Evolutionary conservation across 257 asterid species (phyloP).

Genomic region (Solanum pennellii): DNA sequence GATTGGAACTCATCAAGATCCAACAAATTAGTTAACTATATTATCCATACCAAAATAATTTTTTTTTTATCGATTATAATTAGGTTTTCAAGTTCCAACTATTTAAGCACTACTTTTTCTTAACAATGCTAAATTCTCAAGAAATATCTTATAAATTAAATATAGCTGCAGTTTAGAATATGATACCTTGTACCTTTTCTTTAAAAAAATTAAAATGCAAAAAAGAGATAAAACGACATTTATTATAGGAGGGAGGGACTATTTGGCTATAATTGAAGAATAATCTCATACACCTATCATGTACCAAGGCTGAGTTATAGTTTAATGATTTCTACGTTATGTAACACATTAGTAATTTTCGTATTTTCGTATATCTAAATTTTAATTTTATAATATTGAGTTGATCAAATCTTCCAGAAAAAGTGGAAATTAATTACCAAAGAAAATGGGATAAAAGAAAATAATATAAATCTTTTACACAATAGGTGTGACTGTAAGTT

Average conservation of each 20-base stretch:
- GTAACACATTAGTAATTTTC: too few relatives aligned
- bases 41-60: neutral
- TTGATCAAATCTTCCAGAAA: fast-evolving
- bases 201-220: too few relatives aligned
- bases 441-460: neutral
- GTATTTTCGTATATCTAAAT: too few relatives aligned
- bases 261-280: neutral
- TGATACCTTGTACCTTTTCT: neutral
- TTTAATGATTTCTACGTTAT: neutral
- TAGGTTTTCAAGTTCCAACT: neutral
- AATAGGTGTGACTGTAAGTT: neutral
- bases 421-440: neutral
- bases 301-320: neutral
- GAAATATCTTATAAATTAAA: neutral
- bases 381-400: too few relatives aligned
- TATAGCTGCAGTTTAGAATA: too few relatives aligned
- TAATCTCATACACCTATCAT: neutral
- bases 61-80: too few relatives aligned
- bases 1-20: neutral
- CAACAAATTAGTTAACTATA: neutral
- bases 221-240: neutral
- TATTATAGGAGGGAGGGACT: neutral
- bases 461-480: neutral
- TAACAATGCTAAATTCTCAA: neutral
- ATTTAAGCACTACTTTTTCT: too few relatives aligned